Percentiles rank a stretch among this genome's conserved stretches.
Evolutionary conservation across 1,139 yeast genomes (phyloP).

Genomic region (Diutina siamensis): DNA sequence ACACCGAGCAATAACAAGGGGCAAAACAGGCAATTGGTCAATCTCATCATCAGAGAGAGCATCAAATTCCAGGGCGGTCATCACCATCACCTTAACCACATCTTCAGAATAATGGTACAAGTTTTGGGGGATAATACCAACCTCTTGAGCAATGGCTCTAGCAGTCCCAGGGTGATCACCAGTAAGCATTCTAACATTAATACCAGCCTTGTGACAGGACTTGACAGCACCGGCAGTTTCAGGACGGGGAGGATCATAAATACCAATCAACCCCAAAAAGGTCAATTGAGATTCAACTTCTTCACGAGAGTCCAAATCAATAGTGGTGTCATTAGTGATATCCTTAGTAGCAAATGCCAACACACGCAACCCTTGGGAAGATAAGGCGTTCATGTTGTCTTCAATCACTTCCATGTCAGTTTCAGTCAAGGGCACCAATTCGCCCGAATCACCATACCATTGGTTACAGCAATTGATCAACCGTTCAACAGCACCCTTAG

Average conservation of each 20-base stretch:
- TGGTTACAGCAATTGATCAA: conserved; percentile 43
- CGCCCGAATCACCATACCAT: conserved; percentile 34
- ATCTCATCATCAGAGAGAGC: conserved; percentile 48
- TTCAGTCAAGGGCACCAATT: conserved; percentile 24
- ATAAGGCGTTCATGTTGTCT: conserved; percentile 48
- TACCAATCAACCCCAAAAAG: conserved; percentile 65
- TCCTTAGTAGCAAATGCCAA: conserved; percentile 51
- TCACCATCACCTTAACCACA: conserved; percentile 55
- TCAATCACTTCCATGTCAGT: conserved; percentile 34
- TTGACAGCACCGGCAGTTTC: conserved; percentile 63
- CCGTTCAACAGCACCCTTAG: conserved; percentile 79
- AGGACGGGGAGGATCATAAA: conserved; percentile 72
- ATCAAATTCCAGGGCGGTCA: conserved; percentile 71
- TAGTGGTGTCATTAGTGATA: conserved; percentile 11
- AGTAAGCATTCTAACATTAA: conserved; percentile 75
- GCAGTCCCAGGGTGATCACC: conserved; percentile 85
- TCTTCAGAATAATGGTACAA: conserved; percentile 51
- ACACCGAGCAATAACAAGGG: conserved; percentile 74
- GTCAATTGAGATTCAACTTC: conserved; percentile 42
- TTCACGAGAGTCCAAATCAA: conserved; percentile 28
- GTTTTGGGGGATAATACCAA: conserved; percentile 69
- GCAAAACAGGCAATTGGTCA: conserved; percentile 58
- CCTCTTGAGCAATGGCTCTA: conserved; percentile 72
- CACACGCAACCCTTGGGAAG: conserved; percentile 63
- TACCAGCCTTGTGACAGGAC: conserved; percentile 64